Percentiles rank a stretch among this genome's conserved stretches.
Conservation (phyloP, 1,284 basidiomycete species). For the Trichosporon sp. region DNA sequence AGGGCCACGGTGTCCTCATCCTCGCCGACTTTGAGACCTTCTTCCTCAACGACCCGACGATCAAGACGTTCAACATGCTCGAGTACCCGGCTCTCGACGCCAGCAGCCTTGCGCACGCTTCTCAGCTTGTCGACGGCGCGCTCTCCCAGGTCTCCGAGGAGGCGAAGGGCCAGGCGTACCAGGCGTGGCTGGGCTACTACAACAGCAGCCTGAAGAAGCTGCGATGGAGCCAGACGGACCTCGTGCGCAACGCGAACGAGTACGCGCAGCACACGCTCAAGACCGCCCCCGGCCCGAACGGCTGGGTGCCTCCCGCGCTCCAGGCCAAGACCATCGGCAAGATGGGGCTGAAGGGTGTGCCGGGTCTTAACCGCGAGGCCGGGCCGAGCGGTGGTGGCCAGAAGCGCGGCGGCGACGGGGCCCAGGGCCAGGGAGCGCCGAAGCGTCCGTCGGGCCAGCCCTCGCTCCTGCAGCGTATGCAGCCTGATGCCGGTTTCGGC, state of each 20-base stretch:
- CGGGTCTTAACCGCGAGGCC: slow-evolving; percentile 38
- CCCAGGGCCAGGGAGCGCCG: slow-evolving; percentile 22
- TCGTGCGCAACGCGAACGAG: slow-evolving; percentile 60
- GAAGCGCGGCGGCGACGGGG: slow-evolving; percentile 1
- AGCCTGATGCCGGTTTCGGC: slow-evolving; percentile 29
- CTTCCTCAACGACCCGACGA: slow-evolving; percentile 61
- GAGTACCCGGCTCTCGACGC: slow-evolving; percentile 35
- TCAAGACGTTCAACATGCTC: slow-evolving; percentile 59
- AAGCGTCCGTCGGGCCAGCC: slow-evolving; percentile 1
- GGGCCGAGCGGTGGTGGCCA: slow-evolving; percentile 6
- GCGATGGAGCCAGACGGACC: slow-evolving; percentile 57
- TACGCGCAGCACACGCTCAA: slow-evolving; percentile 60
- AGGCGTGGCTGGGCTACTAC: slow-evolving; percentile 66
- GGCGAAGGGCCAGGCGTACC: slow-evolving; percentile 63
- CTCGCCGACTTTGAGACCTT: slow-evolving; percentile 63
- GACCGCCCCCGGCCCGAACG: slow-evolving; percentile 54
- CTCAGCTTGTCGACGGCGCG: slow-evolving; percentile 44
- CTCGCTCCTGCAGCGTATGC: slow-evolving; percentile 28
- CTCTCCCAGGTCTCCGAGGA: slow-evolving; percentile 48
- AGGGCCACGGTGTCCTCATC: slow-evolving; percentile 64
- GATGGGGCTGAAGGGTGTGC: slow-evolving; percentile 64
- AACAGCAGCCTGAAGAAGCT: slow-evolving; percentile 58
- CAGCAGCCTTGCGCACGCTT: slow-evolving; percentile 27
- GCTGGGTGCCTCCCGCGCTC: slow-evolving; percentile 57
- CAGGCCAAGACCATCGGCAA: slow-evolving; percentile 64